phyloP scores from a whole-genome alignment of 371 early-diverging fungal species.

The Mucor piriformis region DNA sequence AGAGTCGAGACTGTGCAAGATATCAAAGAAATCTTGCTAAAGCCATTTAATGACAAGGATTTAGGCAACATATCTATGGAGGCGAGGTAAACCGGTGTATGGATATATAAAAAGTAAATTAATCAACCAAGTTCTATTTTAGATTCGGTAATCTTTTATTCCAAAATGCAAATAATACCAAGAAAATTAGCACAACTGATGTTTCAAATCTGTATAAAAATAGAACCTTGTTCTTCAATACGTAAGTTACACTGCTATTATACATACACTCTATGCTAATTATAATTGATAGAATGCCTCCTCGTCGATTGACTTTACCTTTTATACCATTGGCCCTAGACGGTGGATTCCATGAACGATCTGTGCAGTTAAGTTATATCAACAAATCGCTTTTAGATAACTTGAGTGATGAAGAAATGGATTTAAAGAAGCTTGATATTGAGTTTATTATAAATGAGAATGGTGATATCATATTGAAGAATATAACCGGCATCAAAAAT shows the following conservation, averaged over 20 bases:
- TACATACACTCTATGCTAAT: not conserved
- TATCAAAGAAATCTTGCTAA: slow-evolving; percentile 19
- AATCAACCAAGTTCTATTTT: not conserved
- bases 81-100: slow-evolving; percentile 33
- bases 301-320: slow-evolving; percentile 21
- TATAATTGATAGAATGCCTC: slow-evolving; percentile 31
- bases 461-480: slow-evolving; percentile 25
- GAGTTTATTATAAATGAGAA: slow-evolving; percentile 33
- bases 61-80: slow-evolving; percentile 23
- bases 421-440: slow-evolving; percentile 26
- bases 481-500: slow-evolving; percentile 30
- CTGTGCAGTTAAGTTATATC: slow-evolving; percentile 35
- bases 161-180: slow-evolving; percentile 16
- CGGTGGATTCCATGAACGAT: slow-evolving; percentile 26
- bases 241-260: slow-evolving; percentile 20
- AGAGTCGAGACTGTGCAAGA: slow-evolving; percentile 8
- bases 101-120: no score
- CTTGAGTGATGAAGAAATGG: not conserved
- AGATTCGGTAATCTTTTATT: slow-evolving; percentile 46
- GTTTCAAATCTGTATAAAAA: slow-evolving; percentile 13
- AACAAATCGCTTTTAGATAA: slow-evolving; percentile 14
- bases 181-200: not conserved
- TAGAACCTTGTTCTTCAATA: slow-evolving; percentile 29
- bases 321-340: slow-evolving; percentile 27
- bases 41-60: slow-evolving; percentile 11